Conservation (phyloP, 768 basidiomycete species). For the Suillus sp. region DNA sequence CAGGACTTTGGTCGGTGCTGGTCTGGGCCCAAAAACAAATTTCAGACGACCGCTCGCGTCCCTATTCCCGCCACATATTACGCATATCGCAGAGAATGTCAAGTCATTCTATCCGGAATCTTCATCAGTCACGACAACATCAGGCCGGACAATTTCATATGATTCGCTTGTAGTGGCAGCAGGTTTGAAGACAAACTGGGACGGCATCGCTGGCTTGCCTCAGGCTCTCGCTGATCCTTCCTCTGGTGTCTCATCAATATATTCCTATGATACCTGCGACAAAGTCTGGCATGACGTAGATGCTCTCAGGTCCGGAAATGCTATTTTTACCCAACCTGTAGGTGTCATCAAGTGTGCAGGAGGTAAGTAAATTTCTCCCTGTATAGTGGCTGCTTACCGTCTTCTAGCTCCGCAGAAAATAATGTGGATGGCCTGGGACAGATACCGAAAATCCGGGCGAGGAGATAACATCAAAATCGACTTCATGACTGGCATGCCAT, state of each 20-base stretch:
- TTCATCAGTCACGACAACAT: slow-evolving; percentile 71
- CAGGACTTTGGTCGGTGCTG: slow-evolving; percentile 94
- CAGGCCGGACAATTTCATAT: slow-evolving; percentile 73
- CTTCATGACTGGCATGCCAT: slow-evolving; percentile 89
- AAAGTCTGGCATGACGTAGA: slow-evolving; percentile 87
- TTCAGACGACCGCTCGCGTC: slow-evolving; percentile 66
- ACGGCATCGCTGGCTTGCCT: slow-evolving; percentile 68
- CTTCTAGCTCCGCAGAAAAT: slow-evolving; percentile 80
- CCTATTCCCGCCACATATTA: slow-evolving; percentile 75
- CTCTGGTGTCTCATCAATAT: slow-evolving; percentile 89
- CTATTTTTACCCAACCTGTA: slow-evolving; percentile 93
- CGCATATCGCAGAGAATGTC: slow-evolving; percentile 71
- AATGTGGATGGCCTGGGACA: slow-evolving; percentile 97
- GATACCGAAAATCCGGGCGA: slow-evolving; percentile 63
- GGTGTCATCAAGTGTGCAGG: slow-evolving; percentile 94
- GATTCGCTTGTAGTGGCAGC: slow-evolving; percentile 88
- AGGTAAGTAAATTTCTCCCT: slow-evolving; percentile 44
- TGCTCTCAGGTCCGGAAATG: slow-evolving; percentile 71
- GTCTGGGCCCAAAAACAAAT: slow-evolving; percentile 69
- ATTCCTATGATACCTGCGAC: slow-evolving; percentile 88
- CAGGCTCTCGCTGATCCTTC: slow-evolving; percentile 75
- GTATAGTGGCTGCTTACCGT: slow-evolving; percentile 11
- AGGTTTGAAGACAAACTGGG: slow-evolving; percentile 87
- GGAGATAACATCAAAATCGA: slow-evolving; percentile 60
- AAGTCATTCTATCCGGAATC: slow-evolving; percentile 71